phyloP scores from a whole-genome alignment of 2,329 filamentous ascomycete species.

The Exophiala mesophila region DNA sequence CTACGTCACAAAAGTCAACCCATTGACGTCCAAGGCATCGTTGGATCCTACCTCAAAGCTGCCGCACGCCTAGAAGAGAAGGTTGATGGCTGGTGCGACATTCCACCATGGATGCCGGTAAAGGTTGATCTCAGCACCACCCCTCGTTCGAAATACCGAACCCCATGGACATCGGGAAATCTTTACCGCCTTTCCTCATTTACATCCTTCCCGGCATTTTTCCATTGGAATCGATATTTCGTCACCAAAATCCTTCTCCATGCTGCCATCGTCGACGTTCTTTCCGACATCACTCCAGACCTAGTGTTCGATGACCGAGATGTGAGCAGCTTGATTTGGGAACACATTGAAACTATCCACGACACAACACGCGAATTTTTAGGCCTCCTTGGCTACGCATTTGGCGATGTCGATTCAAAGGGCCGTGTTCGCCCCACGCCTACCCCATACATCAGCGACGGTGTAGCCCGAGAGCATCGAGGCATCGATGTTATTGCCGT shows the following conservation, averaged over 20 bases:
- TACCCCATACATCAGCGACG: conserved; percentile 11
- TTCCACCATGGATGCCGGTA: conserved; percentile 13
- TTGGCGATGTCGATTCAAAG: conserved; percentile 15
- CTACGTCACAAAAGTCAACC: conserved; percentile 1
- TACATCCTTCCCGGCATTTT: conserved; percentile 14
- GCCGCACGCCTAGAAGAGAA: conserved; percentile 14
- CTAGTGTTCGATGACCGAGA: background rate
- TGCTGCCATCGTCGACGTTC: conserved; percentile 12
- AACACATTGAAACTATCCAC: conserved; percentile 8
- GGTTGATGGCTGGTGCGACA: conserved; percentile 14
- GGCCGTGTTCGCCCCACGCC: conserved; percentile 5
- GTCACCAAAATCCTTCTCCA: conserved; percentile 17
- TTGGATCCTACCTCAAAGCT: conserved; percentile 13
- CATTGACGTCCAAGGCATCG: conserved; percentile 2
- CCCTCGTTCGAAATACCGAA: conserved; percentile 1
- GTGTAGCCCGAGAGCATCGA: conserved; percentile 7
- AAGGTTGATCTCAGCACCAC: conserved; percentile 6
- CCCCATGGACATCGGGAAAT: conserved; percentile 8
- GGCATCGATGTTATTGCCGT: conserved; percentile 13
- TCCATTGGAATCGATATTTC: conserved; percentile 19
- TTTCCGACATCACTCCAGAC: background rate
- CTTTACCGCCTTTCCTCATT: conserved; percentile 14
- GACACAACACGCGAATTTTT: conserved; percentile 15
- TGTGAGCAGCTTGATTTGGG: conserved; percentile 3
- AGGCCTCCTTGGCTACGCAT: conserved; percentile 12